Conservation (phyloP, 1,139 yeast species). For the Suhomyces bribrorum region DNA sequence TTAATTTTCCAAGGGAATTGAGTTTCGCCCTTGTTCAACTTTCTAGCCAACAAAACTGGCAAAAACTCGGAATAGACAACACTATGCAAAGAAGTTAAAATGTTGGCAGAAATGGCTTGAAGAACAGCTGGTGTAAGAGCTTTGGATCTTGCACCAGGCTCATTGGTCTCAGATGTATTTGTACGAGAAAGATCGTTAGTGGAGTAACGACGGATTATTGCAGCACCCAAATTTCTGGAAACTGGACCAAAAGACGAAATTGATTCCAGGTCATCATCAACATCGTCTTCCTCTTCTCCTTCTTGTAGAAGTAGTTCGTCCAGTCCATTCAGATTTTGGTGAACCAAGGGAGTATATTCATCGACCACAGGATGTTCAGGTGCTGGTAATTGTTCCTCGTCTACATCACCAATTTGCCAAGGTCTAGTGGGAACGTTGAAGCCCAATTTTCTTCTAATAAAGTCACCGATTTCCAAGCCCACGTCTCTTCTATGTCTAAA, state of each 20-base stretch:
- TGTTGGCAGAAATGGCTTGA: constrained; percentile 22
- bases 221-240: constrained; percentile 9
- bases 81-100: constrained; percentile 20
- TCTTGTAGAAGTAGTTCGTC: constrained; percentile 1
- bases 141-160: constrained; percentile 5
- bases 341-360: constrained; percentile 8
- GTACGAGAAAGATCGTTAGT: constrained; percentile 11
- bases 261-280: constrained; percentile 5
- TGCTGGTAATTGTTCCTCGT: not conserved
- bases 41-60: constrained; percentile 26
- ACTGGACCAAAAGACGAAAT: constrained; percentile 11
- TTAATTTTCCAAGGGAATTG: constrained; percentile 22
- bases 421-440: constrained; percentile 32
- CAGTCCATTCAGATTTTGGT: not conserved
- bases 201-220: constrained; percentile 21
- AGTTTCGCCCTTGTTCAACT: constrained; percentile 14
- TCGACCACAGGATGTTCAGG: not conserved
- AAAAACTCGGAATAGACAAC: constrained; percentile 25
- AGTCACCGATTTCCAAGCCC: constrained; percentile 57
- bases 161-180: constrained; percentile 3
- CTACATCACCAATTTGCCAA: constrained; percentile 22
- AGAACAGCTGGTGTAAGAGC: constrained; percentile 27
- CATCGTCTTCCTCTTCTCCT: constrained; percentile 1
- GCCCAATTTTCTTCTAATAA: constrained; percentile 36
- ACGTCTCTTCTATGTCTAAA: constrained; percentile 44